A percentile compares a stretch with the other conserved stretches of the same genome.
Evolutionary conservation across 495 filamentous ascomycete species (phyloP).

Genomic region (Bacidia rubella): DNA sequence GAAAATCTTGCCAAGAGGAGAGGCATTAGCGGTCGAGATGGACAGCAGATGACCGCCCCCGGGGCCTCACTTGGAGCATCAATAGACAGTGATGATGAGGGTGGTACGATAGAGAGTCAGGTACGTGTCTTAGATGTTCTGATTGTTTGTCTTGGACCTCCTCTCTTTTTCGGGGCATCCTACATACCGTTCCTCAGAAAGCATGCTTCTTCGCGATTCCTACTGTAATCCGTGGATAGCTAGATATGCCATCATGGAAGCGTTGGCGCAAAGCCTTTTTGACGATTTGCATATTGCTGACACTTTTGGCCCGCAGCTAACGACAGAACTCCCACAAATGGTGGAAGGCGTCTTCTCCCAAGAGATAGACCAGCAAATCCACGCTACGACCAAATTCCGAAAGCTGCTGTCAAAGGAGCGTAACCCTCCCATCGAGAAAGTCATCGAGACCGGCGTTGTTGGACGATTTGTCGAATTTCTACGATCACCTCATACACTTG

Average conservation of each 20-base stretch:
- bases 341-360: constrained; percentile 96
- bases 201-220: too few relatives aligned
- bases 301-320: constrained; percentile 48
- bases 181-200: constrained; percentile 11
- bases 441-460: constrained; percentile 98
- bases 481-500: constrained; percentile 91
- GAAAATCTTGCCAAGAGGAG: constrained; percentile 96
- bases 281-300: not conserved
- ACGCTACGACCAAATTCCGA: constrained; percentile 97
- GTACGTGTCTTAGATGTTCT: constrained; percentile 41
- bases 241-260: not conserved
- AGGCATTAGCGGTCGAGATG: constrained; percentile 72
- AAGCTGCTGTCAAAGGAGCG: constrained; percentile 97
- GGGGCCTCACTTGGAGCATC: constrained; percentile 76
- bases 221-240: too few relatives aligned
- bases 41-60: constrained; percentile 45
- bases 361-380: constrained; percentile 93
- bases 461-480: constrained; percentile 97
- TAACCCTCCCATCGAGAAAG: constrained; percentile 97
- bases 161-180: constrained; percentile 25
- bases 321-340: constrained; percentile 96
- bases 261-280: not conserved
- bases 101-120: constrained; percentile 85
- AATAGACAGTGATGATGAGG: constrained; percentile 95
- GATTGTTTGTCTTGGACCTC: not conserved